These are phyloP conservation scores for Stephania yunnanensis DNA, from an alignment of 164 flowering plant genomes.

Conservation along the genomic window DNA sequence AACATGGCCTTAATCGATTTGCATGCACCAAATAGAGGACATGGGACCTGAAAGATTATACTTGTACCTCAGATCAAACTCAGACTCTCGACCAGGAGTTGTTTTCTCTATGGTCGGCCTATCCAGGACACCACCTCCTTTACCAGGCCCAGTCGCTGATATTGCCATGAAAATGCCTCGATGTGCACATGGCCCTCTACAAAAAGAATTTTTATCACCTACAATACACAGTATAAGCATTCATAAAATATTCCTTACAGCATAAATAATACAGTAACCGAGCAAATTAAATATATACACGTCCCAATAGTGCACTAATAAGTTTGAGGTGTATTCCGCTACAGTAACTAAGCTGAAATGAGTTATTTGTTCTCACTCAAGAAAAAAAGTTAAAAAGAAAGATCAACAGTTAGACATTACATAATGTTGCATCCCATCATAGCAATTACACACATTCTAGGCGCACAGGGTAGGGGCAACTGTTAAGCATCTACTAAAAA, in stretches of 20 bases:
- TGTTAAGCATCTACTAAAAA: no score
- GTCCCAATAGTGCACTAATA: not conserved
- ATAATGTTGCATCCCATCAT: no score
- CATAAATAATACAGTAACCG: not conserved
- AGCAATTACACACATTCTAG: no score
- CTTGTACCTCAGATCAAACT: constrained; percentile 55
- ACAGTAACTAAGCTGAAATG: not conserved
- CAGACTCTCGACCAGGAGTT: constrained; percentile 62
- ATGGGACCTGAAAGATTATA: not conserved
- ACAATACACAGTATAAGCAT: constrained; percentile 13
- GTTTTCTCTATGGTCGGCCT: constrained; percentile 58
- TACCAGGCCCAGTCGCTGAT: constrained; percentile 43
- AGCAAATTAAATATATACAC: not conserved
- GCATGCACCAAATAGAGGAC: not conserved
- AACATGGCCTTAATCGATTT: not conserved
- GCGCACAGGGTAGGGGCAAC: no score
- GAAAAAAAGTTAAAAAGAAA: not conserved
- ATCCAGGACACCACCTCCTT: constrained; percentile 63
- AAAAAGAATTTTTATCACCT: constrained; percentile 46
- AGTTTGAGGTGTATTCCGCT: not conserved
- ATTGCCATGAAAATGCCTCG: constrained; percentile 31
- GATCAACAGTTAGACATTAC: not conserved
- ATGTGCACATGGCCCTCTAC: constrained; percentile 33
- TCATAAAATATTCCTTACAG: constrained; percentile 6
- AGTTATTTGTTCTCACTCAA: not conserved